Evolutionary conservation across 352 stramenopile genomes (phyloP).

Genomic region (Phytophthora sansomeana): DNA sequence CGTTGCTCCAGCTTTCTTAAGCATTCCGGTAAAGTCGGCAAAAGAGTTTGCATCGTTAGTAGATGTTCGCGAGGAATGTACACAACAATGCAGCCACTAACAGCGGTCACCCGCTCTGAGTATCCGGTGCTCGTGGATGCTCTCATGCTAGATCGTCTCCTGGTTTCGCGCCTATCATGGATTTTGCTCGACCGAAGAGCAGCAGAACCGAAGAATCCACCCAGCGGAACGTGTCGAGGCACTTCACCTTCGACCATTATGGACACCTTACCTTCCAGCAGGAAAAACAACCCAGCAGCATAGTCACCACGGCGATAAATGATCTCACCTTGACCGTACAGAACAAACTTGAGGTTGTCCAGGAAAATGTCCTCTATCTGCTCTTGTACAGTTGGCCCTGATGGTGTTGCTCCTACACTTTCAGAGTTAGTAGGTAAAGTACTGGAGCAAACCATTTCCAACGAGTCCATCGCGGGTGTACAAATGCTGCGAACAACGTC

Average conservation of each 20-base stretch:
- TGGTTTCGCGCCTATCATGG: constrained; percentile 10
- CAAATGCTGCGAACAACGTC: constrained; percentile 72
- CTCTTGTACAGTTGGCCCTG: constrained; percentile 17
- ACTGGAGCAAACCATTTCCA: constrained; percentile 42
- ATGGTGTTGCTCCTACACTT: not conserved
- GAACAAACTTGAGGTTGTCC: constrained; percentile 63
- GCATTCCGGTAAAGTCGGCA: constrained; percentile 37
- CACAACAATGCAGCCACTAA: constrained; percentile 65
- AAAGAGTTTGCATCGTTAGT: constrained; percentile 41
- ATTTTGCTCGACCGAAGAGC: constrained; percentile 28
- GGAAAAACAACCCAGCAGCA: constrained; percentile 55
- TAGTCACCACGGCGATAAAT: constrained; percentile 68
- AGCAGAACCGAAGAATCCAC: constrained; percentile 59
- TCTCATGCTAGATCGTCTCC: constrained; percentile 16
- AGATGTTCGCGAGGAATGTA: constrained; percentile 58
- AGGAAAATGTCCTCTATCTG: constrained; percentile 60
- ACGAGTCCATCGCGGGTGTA: constrained; percentile 51
- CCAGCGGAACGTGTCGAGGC: constrained; percentile 44
- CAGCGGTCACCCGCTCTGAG: constrained; percentile 48
- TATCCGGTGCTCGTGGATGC: constrained; percentile 33
- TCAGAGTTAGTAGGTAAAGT: not conserved
- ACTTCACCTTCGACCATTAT: constrained; percentile 33
- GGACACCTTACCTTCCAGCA: constrained; percentile 56
- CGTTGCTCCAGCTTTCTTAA: constrained; percentile 43
- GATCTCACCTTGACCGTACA: constrained; percentile 68